These are phyloP conservation scores for Sporothrix curviconia DNA, from an alignment of 2,329 filamentous ascomycete genomes.

Conservation along the genomic window DNA sequence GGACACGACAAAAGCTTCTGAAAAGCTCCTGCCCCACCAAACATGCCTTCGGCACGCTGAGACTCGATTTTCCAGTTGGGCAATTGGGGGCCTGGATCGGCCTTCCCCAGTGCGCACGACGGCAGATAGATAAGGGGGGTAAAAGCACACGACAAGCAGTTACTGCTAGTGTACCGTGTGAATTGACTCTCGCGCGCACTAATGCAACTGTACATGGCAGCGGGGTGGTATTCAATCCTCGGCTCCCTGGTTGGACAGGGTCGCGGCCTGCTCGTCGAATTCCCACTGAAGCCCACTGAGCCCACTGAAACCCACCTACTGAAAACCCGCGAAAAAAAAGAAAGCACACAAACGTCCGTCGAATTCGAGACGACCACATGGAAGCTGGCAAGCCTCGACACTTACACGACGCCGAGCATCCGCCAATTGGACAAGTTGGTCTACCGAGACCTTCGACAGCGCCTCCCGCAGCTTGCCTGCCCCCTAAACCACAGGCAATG, in stretches of 20 bases:
- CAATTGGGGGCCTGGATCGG: constrained; percentile 7
- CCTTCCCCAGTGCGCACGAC: background rate
- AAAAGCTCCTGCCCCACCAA: constrained; percentile 6
- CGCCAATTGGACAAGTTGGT: background rate
- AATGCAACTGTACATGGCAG: background rate
- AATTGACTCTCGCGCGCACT: background rate
- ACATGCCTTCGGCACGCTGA: background rate
- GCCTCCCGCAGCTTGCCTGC: too few relatives aligned
- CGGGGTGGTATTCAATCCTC: background rate
- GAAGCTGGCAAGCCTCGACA: background rate
- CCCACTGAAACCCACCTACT: background rate
- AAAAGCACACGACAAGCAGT: background rate
- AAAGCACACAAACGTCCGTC: background rate
- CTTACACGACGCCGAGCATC: too few relatives aligned
- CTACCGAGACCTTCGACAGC: too few relatives aligned
- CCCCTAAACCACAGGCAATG: too few relatives aligned
- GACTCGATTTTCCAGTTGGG: constrained; percentile 1
- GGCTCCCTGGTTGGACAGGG: background rate
- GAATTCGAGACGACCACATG: background rate
- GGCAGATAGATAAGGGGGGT: constrained; percentile 1
- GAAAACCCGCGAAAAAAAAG: background rate
- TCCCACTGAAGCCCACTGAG: background rate
- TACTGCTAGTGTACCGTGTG: background rate
- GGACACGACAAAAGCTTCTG: constrained; percentile 8
- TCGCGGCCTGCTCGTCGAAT: too few relatives aligned